Conservation (phyloP, 768 basidiomycete genomes). For the Psilocybe tampanensis region DNA sequence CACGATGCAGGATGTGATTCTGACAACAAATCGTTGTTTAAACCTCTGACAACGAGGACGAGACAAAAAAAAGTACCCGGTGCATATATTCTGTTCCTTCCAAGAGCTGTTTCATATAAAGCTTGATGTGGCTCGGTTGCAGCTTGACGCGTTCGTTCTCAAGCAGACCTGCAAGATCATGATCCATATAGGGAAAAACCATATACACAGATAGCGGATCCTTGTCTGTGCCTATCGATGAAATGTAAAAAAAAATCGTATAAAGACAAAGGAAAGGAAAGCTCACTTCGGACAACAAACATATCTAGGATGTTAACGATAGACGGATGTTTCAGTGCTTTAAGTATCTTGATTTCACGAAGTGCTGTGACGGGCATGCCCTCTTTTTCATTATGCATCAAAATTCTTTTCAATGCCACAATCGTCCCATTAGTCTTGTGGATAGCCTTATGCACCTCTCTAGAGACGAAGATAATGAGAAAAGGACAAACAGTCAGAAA, state of each 20-base stretch:
- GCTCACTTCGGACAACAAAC: constrained; percentile 82
- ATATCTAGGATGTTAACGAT: constrained; percentile 91
- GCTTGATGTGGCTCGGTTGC: constrained; percentile 84
- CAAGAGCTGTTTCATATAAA: constrained; percentile 95
- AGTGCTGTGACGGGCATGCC: constrained; percentile 97
- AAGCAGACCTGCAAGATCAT: constrained; percentile 92
- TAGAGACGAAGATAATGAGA: constrained; percentile 31
- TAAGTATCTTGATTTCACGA: constrained; percentile 96
- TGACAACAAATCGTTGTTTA: constrained; percentile 29
- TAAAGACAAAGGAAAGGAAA: background rate
- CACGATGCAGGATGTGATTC: constrained; percentile 97
- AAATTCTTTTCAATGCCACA: constrained; percentile 92
- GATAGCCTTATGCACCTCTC: constrained; percentile 90
- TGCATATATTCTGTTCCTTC: constrained; percentile 98
- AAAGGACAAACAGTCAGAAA: constrained; percentile 4
- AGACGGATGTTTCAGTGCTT: constrained; percentile 82
- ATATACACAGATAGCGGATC: constrained; percentile 89
- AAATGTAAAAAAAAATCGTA: background rate
- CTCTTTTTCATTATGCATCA: constrained; percentile 96
- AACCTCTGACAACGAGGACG: constrained; percentile 5
- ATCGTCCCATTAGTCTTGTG: constrained; percentile 57
- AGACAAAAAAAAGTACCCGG: constrained; percentile 54
- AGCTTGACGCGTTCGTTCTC: constrained; percentile 90
- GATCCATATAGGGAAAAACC: constrained; percentile 99
- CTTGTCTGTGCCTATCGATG: constrained; percentile 56